Evolutionary conservation across 768 basidiomycete species (phyloP).

Genomic region (Kwoniella sp.): DNA sequence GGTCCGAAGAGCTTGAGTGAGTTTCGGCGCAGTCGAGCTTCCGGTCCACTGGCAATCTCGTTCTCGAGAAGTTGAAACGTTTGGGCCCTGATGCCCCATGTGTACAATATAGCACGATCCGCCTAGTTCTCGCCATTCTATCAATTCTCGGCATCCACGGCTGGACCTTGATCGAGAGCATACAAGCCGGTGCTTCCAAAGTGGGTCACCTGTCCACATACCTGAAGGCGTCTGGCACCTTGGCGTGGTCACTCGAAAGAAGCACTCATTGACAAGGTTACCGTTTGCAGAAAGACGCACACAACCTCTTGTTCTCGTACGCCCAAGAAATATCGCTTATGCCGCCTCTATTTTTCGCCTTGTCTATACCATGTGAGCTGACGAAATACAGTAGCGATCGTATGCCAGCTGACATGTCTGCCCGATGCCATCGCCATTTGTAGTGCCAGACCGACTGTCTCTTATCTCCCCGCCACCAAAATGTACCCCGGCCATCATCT

Average conservation of each 20-base stretch:
- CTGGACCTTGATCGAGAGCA: constrained; percentile 32
- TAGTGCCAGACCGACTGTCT: constrained; percentile 49
- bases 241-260: too few species aligned
- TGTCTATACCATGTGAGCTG: constrained; percentile 46
- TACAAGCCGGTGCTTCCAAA: constrained; percentile 39
- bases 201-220: too few species aligned
- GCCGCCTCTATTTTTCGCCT: constrained; percentile 45
- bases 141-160: constrained; percentile 39
- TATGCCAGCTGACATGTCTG: background rate
- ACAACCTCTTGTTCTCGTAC: constrained; percentile 44
- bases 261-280: too few species aligned
- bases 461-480: constrained; percentile 46
- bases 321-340: constrained; percentile 18
- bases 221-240: too few species aligned
- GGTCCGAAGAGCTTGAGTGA: constrained; percentile 45
- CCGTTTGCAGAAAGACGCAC: constrained; percentile 41
- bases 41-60: too few species aligned
- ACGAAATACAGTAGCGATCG: too few species aligned
- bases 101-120: constrained; percentile 28
- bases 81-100: background rate
- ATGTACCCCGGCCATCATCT: constrained; percentile 42
- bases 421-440: constrained; percentile 11
- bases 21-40: constrained; percentile 5
- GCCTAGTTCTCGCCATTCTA: constrained; percentile 39
- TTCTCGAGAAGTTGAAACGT: too few species aligned